Base-by-base conservation (phyloP, 352 stramenopile genomes). In the Thalassiosira mediterranea region DNA sequence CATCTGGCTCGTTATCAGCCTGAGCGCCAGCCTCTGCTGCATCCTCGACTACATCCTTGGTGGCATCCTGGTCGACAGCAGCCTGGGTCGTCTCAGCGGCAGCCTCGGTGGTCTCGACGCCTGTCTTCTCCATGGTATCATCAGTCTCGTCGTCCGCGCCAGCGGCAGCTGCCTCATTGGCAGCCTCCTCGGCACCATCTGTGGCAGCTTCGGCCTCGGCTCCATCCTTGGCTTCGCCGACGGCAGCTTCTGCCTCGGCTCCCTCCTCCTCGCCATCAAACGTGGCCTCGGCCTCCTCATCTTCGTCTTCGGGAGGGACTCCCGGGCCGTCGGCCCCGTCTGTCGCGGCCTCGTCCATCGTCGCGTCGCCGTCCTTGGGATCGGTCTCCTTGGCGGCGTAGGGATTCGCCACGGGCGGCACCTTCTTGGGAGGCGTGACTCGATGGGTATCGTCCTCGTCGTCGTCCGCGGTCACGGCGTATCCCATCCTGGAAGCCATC, bases 271-370 rank as follows among this genome's bases (percentile, higher is more conserved):
- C 37, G 17, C 54, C 56, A 5, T 5, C 5, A 53, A 59, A 58
- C 13, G 48, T 40, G 23, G 56, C 66, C 21, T 76, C 66, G 3
- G 15, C 19, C 34, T 58, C 65, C 40, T 61, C 53, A 3, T 70
- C 66, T 11, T 70, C 56, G 7, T 67, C 61, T 31, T 23, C 60
- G 17, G 13, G n/a, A n/a, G n/a, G n/a, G n/a, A n/a, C n/a, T n/a
- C n/a, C n/a, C n/a, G n/a, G n/a, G n/a, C n/a, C n/a, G n/a, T n/a
- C n/a, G n/a, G n/a, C n/a, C n/a, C n/a, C n/a, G n/a, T n/a, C n/a
- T n/a, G n/a, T n/a, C n/a, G n/a, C n/a, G n/a, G n/a, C n/a, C n/a
- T n/a, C n/a, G n/a, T n/a, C n/a, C n/a, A n/a, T n/a, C n/a, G n/a
- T n/a, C n/a, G n/a, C n/a, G 23, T 61, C 19, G 23, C 21, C 23